These are phyloP conservation scores for Citrullus colocynthis DNA, from an alignment of 306 rosid species.

Conservation along the genomic window DNA sequence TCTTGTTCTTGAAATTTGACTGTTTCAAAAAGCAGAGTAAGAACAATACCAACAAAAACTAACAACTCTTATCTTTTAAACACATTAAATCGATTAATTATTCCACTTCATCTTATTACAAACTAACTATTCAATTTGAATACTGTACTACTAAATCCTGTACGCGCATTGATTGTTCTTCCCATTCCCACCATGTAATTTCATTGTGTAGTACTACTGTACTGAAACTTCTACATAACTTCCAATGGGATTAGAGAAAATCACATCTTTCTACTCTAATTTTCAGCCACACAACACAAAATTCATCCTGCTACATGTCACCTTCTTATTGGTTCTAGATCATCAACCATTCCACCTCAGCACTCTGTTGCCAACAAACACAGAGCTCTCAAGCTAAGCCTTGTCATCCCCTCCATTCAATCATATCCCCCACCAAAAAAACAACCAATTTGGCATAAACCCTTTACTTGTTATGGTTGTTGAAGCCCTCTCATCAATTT, in stretches of 20 bases:
- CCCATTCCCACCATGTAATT: neutral
- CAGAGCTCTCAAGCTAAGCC: conserved; percentile 20
- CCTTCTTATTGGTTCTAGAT: conserved; percentile 1
- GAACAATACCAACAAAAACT: neutral
- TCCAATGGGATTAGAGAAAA: neutral
- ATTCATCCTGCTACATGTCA: conserved; percentile 33
- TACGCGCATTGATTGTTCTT: neutral
- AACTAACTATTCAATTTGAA: neutral
- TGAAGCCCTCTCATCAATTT: conserved; percentile 4
- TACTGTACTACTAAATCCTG: neutral
- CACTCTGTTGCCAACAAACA: conserved; percentile 10
- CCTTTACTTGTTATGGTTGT: conserved; percentile 17
- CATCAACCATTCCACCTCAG: conserved; percentile 23
- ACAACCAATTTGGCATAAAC: conserved; percentile 10
- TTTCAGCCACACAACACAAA: conserved; percentile 32
- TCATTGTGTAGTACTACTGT: neutral
- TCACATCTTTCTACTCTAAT: neutral
- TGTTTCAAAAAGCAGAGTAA: neutral
- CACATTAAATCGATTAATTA: neutral
- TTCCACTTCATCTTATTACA: neutral
- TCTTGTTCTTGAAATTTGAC: neutral
- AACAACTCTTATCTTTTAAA: neutral
- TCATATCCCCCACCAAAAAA: conserved; percentile 5
- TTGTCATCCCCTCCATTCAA: conserved; percentile 18
- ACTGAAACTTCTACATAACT: neutral